phyloP scores from a whole-genome alignment of 805 yeast species.

The Starmera quercuum region DNA sequence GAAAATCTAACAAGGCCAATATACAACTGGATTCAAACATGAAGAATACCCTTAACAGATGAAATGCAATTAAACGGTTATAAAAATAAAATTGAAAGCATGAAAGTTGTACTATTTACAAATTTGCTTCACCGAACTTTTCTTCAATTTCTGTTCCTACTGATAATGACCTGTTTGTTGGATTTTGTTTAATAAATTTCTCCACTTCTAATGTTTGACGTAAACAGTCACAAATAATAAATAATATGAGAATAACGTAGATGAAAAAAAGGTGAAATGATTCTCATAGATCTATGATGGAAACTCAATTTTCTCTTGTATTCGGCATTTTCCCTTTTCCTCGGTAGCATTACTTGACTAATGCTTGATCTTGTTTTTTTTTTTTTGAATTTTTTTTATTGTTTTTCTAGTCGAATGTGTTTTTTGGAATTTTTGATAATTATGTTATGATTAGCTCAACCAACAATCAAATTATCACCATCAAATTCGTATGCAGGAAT shows the following conservation, averaged over 20 bases:
- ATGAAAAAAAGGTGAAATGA: not conserved
- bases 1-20: no score
- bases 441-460: constrained; percentile 38
- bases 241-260: constrained; percentile 1
- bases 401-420: not conserved
- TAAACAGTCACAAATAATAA: not conserved
- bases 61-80: not conserved
- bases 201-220: not conserved
- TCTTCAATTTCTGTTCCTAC: not conserved
- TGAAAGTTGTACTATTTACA: not conserved
- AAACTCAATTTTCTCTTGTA: not conserved
- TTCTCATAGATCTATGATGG: not conserved
- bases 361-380: not conserved
- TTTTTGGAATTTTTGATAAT: not conserved
- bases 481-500: constrained; percentile 86
- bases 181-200: no score
- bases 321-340: not conserved
- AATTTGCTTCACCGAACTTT: not conserved
- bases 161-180: not conserved
- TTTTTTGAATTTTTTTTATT: not conserved
- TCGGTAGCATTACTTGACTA: not conserved
- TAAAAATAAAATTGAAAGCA: not conserved
- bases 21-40: no score
- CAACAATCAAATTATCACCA: constrained; percentile 80
- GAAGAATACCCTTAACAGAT: no score